A percentile compares a stretch with the other conserved stretches of the same genome.
Conservation (phyloP, 2,329 filamentous ascomycete genomes). For the Aspergillus novofumigatus region DNA sequence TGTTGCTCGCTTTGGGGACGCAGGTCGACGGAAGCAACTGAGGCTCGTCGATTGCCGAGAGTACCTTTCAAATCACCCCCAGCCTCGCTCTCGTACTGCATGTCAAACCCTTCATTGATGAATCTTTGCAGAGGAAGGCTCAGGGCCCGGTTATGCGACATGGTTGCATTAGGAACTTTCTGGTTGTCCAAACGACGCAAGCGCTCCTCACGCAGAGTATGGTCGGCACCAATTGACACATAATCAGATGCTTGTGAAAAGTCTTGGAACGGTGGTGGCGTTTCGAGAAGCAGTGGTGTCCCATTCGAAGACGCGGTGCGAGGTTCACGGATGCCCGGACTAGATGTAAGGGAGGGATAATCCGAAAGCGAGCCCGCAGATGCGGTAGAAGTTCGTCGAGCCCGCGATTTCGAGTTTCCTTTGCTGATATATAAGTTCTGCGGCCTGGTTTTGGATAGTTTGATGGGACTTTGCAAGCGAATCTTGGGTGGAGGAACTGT, state of each 20-base stretch:
- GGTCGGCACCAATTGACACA: slow-evolving; percentile 18
- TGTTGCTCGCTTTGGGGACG: slow-evolving; percentile 3
- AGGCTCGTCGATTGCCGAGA: slow-evolving; percentile 11
- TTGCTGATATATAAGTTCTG: slow-evolving; percentile 19
- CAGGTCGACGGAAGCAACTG: slow-evolving; percentile 23
- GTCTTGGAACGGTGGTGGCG: slow-evolving; percentile 20
- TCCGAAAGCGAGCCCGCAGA: slow-evolving; percentile 31
- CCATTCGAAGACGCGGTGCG: slow-evolving; percentile 25
- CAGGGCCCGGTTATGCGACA: slow-evolving; percentile 29
- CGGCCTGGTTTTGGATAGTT: slow-evolving; percentile 24
- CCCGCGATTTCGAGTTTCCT: slow-evolving; percentile 11
- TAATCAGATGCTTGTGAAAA: slow-evolving; percentile 14
- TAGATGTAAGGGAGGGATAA: slow-evolving; percentile 29
- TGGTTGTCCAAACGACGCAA: slow-evolving; percentile 26
- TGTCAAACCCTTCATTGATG: slow-evolving; percentile 35
- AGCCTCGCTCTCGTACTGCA: slow-evolving; percentile 20
- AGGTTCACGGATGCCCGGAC: slow-evolving; percentile 23
- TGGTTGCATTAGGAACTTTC: slow-evolving; percentile 18
- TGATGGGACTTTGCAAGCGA: slow-evolving; percentile 32
- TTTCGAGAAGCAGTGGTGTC: slow-evolving; percentile 20
- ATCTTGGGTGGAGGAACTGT: slow-evolving; percentile 14
- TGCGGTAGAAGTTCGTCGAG: slow-evolving; percentile 25
- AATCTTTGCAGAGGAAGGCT: slow-evolving; percentile 38
- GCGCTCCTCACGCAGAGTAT: slow-evolving; percentile 29
- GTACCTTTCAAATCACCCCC: slow-evolving; percentile 9